Evolutionary conservation across 495 filamentous ascomycete species (phyloP), one percentile per base, ranked within the genome.

Genomic region (Neurospora sp.): DNA sequence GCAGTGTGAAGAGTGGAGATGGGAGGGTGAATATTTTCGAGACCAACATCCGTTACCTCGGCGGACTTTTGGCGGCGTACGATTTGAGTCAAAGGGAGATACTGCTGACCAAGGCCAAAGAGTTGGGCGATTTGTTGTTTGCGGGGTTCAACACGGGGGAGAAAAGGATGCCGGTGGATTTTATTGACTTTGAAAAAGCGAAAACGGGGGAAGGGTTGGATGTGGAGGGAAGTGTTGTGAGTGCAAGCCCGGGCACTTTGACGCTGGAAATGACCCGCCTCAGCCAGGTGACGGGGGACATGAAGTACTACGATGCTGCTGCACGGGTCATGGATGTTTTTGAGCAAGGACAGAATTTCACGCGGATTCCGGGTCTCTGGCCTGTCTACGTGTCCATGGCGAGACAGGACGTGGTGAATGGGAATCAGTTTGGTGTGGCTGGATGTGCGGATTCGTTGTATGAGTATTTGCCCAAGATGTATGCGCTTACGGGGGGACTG

Each of bases 231-330:
- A 71, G 45, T 3, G 80, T 82, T 2, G 81, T 82, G 0, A 81
- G 79, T 1, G 81, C 83, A 10, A 82, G 78, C 17, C 82, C 82
- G 0, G 82, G 81, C 0, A 83, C 94, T 11, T 83, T 97, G 38
- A 92, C 91, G 5, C 80, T 98, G 69, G 94, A 98, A 80, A 93
- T 97, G 77, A 96, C 94, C 15, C 88, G 92, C 19, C 85, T 98
- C 24, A 90, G 93, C 11, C 94, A 97, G 79, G 79, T 97, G 70
- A 97, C 95, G 6, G 92, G 91, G 66, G 87, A 97, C 69, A 82
- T 88, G 45, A 97, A 93, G 76, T 98, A 97, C 82, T 98, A 96
- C 76, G 94, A 97, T 83, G 94, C 94, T 4, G 85, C 97, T 73
- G 89, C 92, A 34, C 88, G 92, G 5, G 91, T 98, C 42, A 93